A percentile compares a stretch with the other conserved stretches of the same genome.
phyloP scores from a whole-genome alignment of 129 eudicot species.

The Pulicaria dysenterica region DNA sequence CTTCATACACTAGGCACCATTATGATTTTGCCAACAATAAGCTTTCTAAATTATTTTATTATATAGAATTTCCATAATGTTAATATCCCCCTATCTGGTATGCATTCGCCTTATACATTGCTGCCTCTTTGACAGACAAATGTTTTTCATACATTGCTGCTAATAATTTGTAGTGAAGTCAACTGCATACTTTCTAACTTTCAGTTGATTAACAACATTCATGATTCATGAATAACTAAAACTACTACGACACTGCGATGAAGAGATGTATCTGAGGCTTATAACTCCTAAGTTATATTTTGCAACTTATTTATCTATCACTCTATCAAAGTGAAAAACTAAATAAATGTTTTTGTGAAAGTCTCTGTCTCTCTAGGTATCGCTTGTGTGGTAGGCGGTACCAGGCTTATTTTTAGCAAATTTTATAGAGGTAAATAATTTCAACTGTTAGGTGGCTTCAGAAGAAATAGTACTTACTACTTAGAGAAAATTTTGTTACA shows the following conservation, averaged over 20 bases:
- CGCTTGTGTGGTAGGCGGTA: not conserved
- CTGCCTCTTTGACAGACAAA: no score
- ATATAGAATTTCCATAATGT: not conserved
- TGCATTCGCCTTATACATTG: not conserved
- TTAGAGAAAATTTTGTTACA: not conserved
- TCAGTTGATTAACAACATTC: no score
- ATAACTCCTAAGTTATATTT: no score
- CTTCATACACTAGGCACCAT: no score
- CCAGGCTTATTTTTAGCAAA: not conserved
- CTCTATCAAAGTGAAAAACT: not conserved
- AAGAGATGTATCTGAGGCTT: no score
- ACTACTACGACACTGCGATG: no score
- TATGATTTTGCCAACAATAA: no score
- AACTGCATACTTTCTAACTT: no score
- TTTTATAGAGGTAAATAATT: not conserved
- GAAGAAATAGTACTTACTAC: not conserved
- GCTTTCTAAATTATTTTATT: no score
- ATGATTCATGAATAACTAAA: no score
- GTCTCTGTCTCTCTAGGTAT: no score
- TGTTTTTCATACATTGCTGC: not conserved
- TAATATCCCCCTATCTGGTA: slow-evolving; percentile 1
- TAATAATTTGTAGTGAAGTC: not conserved
- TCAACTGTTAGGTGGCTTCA: not conserved
- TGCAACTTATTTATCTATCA: no score
- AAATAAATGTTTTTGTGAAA: not conserved